These are phyloP conservation scores for Lasiodiplodia sp. DNA, from an alignment of 2,329 filamentous ascomycete genomes.

Conservation along the genomic window DNA sequence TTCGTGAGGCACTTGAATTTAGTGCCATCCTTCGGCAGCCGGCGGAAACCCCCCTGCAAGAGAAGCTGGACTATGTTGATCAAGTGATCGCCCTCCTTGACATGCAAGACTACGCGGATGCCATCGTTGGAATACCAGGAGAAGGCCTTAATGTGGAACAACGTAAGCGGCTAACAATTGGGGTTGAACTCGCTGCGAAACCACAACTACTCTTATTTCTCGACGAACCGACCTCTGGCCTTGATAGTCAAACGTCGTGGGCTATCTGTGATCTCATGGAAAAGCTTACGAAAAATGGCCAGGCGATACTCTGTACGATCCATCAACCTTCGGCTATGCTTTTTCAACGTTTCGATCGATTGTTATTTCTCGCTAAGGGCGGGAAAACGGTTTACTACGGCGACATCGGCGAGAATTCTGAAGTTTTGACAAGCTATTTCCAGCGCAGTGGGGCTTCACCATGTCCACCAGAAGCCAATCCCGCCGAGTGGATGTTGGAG, in stretches of 20 bases:
- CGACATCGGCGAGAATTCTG: no score
- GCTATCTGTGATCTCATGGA: slow-evolving; percentile 68
- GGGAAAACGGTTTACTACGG: no score
- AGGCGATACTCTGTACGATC: slow-evolving; percentile 57
- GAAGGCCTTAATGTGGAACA: slow-evolving; percentile 56
- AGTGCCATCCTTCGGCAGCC: slow-evolving; percentile 82
- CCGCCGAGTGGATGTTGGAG: no score
- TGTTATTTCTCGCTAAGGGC: slow-evolving; percentile 30
- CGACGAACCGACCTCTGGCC: slow-evolving; percentile 59
- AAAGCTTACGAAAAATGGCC: slow-evolving; percentile 62
- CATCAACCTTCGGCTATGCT: slow-evolving; percentile 56
- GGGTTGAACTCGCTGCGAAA: slow-evolving; percentile 74
- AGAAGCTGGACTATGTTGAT: slow-evolving; percentile 84
- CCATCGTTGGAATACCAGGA: slow-evolving; percentile 69
- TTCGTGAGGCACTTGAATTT: slow-evolving; percentile 83
- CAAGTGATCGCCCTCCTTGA: slow-evolving; percentile 86
- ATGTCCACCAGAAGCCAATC: no score
- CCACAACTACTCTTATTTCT: slow-evolving; percentile 69
- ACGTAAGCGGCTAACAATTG: slow-evolving; percentile 74
- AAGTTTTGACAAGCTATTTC: no score
- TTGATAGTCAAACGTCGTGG: slow-evolving; percentile 59
- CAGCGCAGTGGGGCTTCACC: no score
- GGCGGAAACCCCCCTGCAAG: slow-evolving; percentile 66
- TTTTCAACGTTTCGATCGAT: slow-evolving; percentile 55
- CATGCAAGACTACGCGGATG: slow-evolving; percentile 86